Evolutionary conservation across 73 alveolate species (phyloP), one percentile per base, ranked within the genome.

Genomic region (Paramecium pentaurelia): DNA sequence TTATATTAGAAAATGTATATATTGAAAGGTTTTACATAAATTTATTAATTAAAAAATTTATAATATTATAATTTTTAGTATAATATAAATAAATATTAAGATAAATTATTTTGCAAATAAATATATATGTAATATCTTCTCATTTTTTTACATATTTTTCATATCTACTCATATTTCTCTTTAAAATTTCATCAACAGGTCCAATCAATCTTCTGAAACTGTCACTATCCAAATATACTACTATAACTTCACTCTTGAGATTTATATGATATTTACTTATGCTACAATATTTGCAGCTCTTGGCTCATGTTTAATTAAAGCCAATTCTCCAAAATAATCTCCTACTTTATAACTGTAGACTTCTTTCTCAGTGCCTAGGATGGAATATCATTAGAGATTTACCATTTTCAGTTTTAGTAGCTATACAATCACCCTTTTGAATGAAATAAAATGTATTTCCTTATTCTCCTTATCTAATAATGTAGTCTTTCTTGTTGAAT

Each of bases 391-490:
- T 40, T 4, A 58, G 71, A 32, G 32, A 59, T 14, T 14, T 40
- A 45, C 86, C 75, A 71, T 27, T 54, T 20, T 38, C 59, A 71
- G 54, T 9, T 90, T 98, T 98, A n/a, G 97, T 88, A 1, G 99
- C 99, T 45, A 86, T 93, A n/a, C 98, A 95, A 18, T 86, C 92
- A 8, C 99, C 99, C 49, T 97, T 99, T 88, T 95, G 97, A 64
- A 97, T 95, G 91, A 99, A 94, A 95, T 98, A 99, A 96, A 99
- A 99, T n/a, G 95, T 96, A 95, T 97, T 97, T 28, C 99, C 99
- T 77, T 60, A 58, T 44, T 97, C 99, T 16, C 99, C 99, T 93
- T 98, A 96, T 91, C 92, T 95, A 84, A 98, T 97, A n/a, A 98
- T 94, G 54, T 86, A 94, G 49, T 97, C 99, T 1, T 96, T 98